A percentile compares a stretch with the other conserved stretches of the same genome.
Conservation (phyloP, 2,329 filamentous ascomycete species). For the Ophiostoma fasciatum region DNA sequence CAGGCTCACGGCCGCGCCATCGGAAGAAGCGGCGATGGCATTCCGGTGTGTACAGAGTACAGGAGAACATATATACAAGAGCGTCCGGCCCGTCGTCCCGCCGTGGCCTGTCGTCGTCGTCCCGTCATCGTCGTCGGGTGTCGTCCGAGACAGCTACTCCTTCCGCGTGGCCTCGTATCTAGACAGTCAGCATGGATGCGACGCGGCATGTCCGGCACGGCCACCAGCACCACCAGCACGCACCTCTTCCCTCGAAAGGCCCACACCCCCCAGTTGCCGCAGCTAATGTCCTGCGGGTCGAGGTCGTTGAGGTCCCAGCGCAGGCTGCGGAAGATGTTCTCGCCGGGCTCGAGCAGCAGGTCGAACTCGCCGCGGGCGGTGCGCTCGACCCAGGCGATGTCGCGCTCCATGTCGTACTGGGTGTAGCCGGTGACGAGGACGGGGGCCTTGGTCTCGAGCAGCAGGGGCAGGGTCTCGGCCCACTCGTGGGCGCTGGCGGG, state of each 20-base stretch:
- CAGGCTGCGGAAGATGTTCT: slow-evolving; percentile 86
- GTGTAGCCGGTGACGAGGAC: slow-evolving; percentile 94
- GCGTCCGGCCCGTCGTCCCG: not conserved
- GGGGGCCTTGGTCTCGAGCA: slow-evolving; percentile 90
- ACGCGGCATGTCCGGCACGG: too few species aligned
- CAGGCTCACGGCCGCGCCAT: too few species aligned
- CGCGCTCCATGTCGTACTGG: slow-evolving; percentile 83
- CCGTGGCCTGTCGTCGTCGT: not conserved
- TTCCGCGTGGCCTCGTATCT: slow-evolving; percentile 13
- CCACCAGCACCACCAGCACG: too few species aligned
- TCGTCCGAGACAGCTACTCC: too few species aligned
- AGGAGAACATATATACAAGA: slow-evolving; percentile 1
- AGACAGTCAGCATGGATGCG: too few species aligned
- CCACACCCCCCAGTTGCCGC: slow-evolving; percentile 96
- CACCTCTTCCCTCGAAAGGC: slow-evolving; percentile 95
- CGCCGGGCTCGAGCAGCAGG: slow-evolving; percentile 75
- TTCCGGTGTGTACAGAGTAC: slow-evolving; percentile 6
- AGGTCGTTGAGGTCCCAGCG: slow-evolving; percentile 95
- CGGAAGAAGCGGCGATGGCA: slow-evolving; percentile 12
- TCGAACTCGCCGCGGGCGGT: slow-evolving; percentile 85
- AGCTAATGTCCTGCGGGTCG: slow-evolving; percentile 85
- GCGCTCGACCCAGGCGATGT: slow-evolving; percentile 78
- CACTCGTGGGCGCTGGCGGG: slow-evolving; percentile 89
- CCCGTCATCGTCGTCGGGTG: not conserved
- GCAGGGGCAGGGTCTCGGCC: slow-evolving; percentile 74